phyloP scores from a whole-genome alignment of 495 filamentous ascomycete species.

The Talaromyces borbonicus region DNA sequence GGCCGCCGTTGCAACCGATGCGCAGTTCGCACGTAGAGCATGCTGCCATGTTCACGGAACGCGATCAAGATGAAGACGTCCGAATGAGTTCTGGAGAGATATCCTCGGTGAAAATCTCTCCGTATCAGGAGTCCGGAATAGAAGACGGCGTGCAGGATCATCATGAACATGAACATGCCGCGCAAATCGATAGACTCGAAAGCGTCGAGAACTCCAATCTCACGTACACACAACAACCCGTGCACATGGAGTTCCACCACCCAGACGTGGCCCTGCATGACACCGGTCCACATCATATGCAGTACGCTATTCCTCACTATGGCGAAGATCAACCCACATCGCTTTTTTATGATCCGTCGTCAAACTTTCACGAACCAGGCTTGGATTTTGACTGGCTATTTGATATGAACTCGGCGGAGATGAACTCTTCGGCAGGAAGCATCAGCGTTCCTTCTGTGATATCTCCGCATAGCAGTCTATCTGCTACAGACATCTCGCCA shows the following conservation, averaged over 20 bases:
- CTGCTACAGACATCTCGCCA: slow-evolving; percentile 8
- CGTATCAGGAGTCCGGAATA: too few relatives aligned
- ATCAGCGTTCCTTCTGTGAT: background rate
- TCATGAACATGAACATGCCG: background rate
- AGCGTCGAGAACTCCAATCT: background rate
- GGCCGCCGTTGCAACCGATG: background rate
- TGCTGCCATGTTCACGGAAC: slow-evolving; percentile 6
- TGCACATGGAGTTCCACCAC: background rate
- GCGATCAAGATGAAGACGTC: slow-evolving; percentile 5
- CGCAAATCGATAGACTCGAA: background rate
- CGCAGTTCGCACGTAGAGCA: background rate
- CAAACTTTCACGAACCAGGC: slow-evolving; percentile 9
- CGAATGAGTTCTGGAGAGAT: background rate
- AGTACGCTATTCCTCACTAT: background rate
- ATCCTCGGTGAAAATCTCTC: background rate
- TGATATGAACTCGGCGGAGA: slow-evolving; percentile 9
- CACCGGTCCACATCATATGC: background rate
- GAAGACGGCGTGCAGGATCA: background rate
- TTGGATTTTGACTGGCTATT: slow-evolving; percentile 13
- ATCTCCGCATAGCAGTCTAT: slow-evolving; percentile 6
- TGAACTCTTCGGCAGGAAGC: slow-evolving; percentile 5
- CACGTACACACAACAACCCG: background rate
- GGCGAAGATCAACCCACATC: slow-evolving; percentile 9
- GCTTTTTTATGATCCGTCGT: slow-evolving; percentile 10
- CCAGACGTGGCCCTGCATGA: background rate